Percentiles rank a stretch among this genome's conserved stretches.
Evolutionary conservation across 176 grass and related monocot genomes (phyloP).

Genomic region (Zoysia japonica): DNA sequence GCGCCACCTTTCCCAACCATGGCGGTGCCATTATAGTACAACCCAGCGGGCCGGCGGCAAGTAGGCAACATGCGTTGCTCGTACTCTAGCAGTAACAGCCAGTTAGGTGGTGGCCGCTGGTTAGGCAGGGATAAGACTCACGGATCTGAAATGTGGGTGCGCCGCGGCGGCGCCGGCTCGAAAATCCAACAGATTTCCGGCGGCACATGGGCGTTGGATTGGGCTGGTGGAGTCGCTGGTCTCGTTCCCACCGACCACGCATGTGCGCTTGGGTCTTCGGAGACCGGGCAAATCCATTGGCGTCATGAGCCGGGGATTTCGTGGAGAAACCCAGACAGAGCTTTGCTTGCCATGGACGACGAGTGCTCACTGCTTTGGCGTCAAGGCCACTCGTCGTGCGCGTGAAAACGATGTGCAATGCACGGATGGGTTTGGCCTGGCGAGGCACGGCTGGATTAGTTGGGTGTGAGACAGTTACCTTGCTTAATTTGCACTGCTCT

Average conservation of each 20-base stretch:
- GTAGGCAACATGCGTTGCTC: slow-evolving; percentile 17
- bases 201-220: slow-evolving; percentile 24
- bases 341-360: neutral
- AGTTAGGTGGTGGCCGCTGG: slow-evolving; percentile 1
- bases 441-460: neutral
- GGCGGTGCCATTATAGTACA: neutral
- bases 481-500: neutral
- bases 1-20: neutral
- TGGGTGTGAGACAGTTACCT: neutral
- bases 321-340: neutral
- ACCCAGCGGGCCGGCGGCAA: neutral
- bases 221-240: neutral
- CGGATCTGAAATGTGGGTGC: slow-evolving; percentile 38
- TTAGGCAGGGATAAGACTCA: slow-evolving; percentile 25
- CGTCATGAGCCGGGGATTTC: neutral
- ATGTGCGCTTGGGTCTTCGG: neutral
- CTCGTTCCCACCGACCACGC: neutral
- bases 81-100: neutral
- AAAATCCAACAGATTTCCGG: neutral
- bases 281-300: neutral
- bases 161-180: neutral
- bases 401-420: neutral
- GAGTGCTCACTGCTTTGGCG: neutral
- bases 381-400: neutral
- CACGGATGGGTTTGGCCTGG: neutral